phyloP scores from a whole-genome alignment of 257 asterid species.

The Fraxinus cuspidata region DNA sequence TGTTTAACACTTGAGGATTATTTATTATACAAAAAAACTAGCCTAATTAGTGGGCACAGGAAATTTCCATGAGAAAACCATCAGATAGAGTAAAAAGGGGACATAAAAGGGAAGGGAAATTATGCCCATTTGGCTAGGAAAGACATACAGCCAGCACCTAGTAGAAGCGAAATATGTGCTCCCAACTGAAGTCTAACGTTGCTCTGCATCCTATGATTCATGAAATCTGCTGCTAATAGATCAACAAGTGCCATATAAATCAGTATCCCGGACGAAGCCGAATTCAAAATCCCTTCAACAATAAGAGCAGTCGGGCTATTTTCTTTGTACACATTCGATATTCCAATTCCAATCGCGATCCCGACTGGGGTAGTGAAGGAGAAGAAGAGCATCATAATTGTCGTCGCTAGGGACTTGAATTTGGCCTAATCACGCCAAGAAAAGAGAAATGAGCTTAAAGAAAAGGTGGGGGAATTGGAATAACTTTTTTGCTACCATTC shows the following conservation, averaged over 20 bases:
- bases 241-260: conserved; percentile 68
- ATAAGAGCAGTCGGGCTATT: conserved; percentile 45
- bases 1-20: too few relatives aligned
- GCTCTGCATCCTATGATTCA: conserved; percentile 48
- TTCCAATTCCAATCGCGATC: conserved; percentile 55
- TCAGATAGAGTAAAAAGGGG: neutral
- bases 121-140: conserved; percentile 62
- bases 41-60: neutral
- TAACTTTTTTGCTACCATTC: conserved; percentile 29
- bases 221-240: conserved; percentile 61
- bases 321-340: conserved; percentile 47
- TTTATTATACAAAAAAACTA: neutral
- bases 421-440: conserved; percentile 37
- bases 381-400: conserved; percentile 55
- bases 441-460: neutral
- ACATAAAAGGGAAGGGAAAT: conserved; percentile 2
- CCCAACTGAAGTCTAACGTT: conserved; percentile 48
- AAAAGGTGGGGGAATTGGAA: conserved; percentile 29
- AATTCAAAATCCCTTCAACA: conserved; percentile 47
- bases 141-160: conserved; percentile 64
- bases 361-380: conserved; percentile 61
- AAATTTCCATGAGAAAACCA: neutral
- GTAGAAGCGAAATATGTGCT: conserved; percentile 43
- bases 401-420: conserved; percentile 50
- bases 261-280: conserved; percentile 64